Evolutionary conservation across 2,329 filamentous ascomycete genomes (phyloP), one percentile per base, ranked within the genome.

Genomic region (Periconia sp.): DNA sequence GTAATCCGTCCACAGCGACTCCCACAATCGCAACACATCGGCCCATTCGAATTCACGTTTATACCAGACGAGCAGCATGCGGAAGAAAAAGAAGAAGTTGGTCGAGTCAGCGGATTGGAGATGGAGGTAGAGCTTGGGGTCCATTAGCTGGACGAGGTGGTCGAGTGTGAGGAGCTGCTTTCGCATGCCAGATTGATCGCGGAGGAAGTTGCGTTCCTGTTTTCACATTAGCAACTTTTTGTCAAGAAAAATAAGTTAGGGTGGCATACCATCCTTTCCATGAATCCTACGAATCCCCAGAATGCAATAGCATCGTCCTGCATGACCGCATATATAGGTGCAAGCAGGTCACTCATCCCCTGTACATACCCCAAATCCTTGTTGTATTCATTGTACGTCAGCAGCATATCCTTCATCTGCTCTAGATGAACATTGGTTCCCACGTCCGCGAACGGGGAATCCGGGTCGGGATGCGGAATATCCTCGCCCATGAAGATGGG

Each of bases 31-130:
- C 33, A 97, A 78, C 11, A 96, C 85, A 67, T 97, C 92, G 45
- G 82, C 73, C 91, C 93, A 99, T 61, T 86, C 83, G 65, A 99
- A 99, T 74, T 99, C 94, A 45, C 94, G 88, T 79, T 99, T 99
- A 75, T 94, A 99, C 94, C 94, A 99, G 10, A 99, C 94, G 1
- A 99, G 81, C 33, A 99, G 81, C 94, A 97, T 97, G 55, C 94
- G 90, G 84, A 97, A 99, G 80, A 99, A 97, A 80, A 99, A 99
- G 77, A 99, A 99, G 76, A 99, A 99, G 73, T 99, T 99, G 20
- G 94, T 99, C 67, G 90, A 95, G 66, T 99, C 95, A 18, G 92
- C 90, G 15, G 84, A 87, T 72, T 96, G 86, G 0, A 99, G 84
- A 65, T 99, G 94, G 1, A 90, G 81, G 75, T 97, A 97, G 8